These are phyloP conservation scores for Sutorius australiensis DNA, from an alignment of 768 basidiomycete genomes.

Conservation along the genomic window DNA sequence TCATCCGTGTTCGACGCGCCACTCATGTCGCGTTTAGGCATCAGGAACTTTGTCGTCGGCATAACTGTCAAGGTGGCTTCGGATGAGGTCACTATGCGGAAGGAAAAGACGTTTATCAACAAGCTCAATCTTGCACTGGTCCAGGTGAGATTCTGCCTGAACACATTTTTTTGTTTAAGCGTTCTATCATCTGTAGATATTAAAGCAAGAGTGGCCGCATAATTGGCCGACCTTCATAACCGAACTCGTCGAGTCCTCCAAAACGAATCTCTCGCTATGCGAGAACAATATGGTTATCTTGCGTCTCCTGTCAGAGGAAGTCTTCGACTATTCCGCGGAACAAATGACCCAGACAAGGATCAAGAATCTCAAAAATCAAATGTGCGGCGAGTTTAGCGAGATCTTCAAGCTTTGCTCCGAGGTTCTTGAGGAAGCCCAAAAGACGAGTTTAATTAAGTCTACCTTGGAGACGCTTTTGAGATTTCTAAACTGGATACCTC, in stretches of 20 bases:
- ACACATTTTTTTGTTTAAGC: background rate
- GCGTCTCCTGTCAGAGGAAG: slow-evolving; percentile 95
- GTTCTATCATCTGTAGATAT: slow-evolving; percentile 53
- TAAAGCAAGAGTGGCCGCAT: slow-evolving; percentile 99
- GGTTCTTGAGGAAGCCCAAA: slow-evolving; percentile 95
- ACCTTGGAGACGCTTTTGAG: slow-evolving; percentile 92
- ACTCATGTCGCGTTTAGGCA: slow-evolving; percentile 49
- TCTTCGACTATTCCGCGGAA: slow-evolving; percentile 98
- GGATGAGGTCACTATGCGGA: slow-evolving; percentile 82
- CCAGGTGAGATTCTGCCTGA: slow-evolving; percentile 52
- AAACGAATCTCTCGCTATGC: slow-evolving; percentile 92
- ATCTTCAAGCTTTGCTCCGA: slow-evolving; percentile 98
- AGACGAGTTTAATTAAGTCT: slow-evolving; percentile 88
- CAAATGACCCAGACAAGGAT: slow-evolving; percentile 98
- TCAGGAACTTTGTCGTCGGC: slow-evolving; percentile 94
- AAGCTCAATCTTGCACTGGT: slow-evolving; percentile 96
- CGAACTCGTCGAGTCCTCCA: slow-evolving; percentile 95
- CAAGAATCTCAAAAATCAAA: slow-evolving; percentile 95
- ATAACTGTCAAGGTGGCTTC: slow-evolving; percentile 91
- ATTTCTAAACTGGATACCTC: slow-evolving; percentile 98
- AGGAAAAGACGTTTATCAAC: slow-evolving; percentile 92
- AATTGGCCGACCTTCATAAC: slow-evolving; percentile 98
- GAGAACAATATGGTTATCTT: slow-evolving; percentile 99
- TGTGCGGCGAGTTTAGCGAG: slow-evolving; percentile 95
- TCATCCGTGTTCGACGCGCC: slow-evolving; percentile 1